Conservation (phyloP, 2,329 filamentous ascomycete genomes). For the Pseudocercospora eumusae region DNA sequence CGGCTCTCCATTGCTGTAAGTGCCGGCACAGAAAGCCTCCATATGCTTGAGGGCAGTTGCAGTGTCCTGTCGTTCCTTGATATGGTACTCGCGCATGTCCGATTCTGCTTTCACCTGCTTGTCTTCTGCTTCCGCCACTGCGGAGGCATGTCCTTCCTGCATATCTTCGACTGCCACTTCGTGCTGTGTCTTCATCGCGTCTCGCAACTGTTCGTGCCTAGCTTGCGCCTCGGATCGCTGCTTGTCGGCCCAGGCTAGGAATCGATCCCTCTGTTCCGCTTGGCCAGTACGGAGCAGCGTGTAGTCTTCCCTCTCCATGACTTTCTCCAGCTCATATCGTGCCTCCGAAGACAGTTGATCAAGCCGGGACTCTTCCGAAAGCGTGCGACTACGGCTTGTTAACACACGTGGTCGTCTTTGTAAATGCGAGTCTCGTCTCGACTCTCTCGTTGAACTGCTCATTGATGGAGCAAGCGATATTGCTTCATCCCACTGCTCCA, state of each 20-base stretch:
- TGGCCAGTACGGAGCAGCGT: constrained; percentile 32
- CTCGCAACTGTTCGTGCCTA: constrained; percentile 26
- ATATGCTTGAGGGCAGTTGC: constrained; percentile 51
- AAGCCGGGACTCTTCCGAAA: constrained; percentile 26
- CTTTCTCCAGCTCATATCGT: constrained; percentile 26
- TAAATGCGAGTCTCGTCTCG: constrained; percentile 11
- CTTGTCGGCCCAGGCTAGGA: constrained; percentile 33
- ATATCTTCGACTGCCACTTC: constrained; percentile 31
- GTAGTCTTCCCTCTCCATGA: constrained; percentile 34
- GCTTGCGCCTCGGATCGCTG: constrained; percentile 29
- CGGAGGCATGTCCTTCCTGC: constrained; percentile 41
- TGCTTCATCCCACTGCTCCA: constrained; percentile 39
- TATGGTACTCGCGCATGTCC: constrained; percentile 46
- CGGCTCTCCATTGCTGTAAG: constrained; percentile 33
- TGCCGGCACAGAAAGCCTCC: constrained; percentile 51
- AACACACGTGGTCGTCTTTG: constrained; percentile 11
- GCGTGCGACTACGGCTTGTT: constrained; percentile 18
- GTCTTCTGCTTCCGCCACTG: constrained; percentile 48
- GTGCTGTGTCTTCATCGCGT: constrained; percentile 26
- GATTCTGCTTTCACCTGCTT: constrained; percentile 48
- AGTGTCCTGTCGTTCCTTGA: constrained; percentile 46
- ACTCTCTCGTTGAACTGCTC: constrained; percentile 23
- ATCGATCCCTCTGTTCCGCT: constrained; percentile 36
- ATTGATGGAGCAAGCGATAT: constrained; percentile 25
- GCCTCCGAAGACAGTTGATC: constrained; percentile 19